Evolutionary conservation across 352 stramenopile species (phyloP).

Genomic region (Phytophthora ohioensis): DNA sequence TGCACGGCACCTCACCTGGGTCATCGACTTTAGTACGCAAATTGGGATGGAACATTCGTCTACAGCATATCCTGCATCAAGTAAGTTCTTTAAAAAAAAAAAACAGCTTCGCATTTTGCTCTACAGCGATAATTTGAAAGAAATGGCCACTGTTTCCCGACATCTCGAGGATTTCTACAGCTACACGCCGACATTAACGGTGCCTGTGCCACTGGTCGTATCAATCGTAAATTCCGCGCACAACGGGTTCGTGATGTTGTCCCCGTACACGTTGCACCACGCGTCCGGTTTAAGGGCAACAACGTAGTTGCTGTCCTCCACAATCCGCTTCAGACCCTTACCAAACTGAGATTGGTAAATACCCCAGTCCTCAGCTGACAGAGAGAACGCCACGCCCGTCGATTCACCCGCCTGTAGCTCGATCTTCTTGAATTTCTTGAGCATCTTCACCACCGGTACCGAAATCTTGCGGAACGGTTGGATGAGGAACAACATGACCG

Average conservation of each 20-base stretch:
- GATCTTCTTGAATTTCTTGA: slow-evolving; percentile 85
- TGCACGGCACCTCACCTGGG: too few relatives aligned
- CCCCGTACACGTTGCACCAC: slow-evolving; percentile 69
- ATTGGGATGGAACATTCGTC: too few relatives aligned
- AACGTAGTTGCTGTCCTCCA: slow-evolving; percentile 72
- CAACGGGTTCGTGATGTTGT: slow-evolving; percentile 44
- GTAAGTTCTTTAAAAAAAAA: too few relatives aligned
- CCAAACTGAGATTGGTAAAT: slow-evolving; percentile 60
- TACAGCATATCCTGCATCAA: too few relatives aligned
- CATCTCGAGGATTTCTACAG: not conserved
- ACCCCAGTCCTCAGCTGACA: slow-evolving; percentile 61
- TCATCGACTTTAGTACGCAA: too few relatives aligned
- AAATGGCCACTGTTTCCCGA: too few relatives aligned
- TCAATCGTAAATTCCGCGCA: slow-evolving; percentile 50
- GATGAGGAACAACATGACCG: slow-evolving; percentile 67
- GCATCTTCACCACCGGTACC: slow-evolving; percentile 78
- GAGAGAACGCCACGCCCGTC: slow-evolving; percentile 42
- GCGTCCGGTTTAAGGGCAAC: slow-evolving; percentile 65
- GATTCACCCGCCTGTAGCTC: slow-evolving; percentile 51
- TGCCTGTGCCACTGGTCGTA: slow-evolving; percentile 12
- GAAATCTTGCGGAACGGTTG: slow-evolving; percentile 34
- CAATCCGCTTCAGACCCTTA: slow-evolving; percentile 48
- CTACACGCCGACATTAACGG: slow-evolving; percentile 1
- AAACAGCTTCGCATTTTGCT: too few relatives aligned
- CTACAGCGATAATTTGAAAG: too few relatives aligned